Base-by-base conservation (phyloP, 306 rosid genomes). In the Begonia loranthoides region DNA sequence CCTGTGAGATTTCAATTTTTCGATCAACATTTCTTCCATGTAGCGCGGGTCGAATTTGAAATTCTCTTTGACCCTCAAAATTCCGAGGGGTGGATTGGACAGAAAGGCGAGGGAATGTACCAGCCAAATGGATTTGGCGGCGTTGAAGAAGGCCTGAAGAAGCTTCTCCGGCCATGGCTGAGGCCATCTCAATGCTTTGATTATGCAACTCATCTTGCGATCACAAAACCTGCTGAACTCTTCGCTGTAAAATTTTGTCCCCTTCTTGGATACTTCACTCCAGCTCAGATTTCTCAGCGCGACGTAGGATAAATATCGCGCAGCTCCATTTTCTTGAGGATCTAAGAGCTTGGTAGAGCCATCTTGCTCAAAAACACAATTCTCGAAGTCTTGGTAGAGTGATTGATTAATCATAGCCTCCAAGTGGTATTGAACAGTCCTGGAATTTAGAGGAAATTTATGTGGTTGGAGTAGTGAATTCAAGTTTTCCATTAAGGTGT, bases 221-320 rank as follows among this genome's bases (percentile, higher is more conserved):
- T 90, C 99, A 47, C 99, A 90, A 49, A 90, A 86, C 67, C 80
- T 83, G 57, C 99, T 90, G 54, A 90, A 74, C 10, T 86, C 99
- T 50, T 90, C 99, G 36, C 99, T 80, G 73, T 82, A 76, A 56
- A 72, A 86, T 55, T 83, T 90, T 1, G 99, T 83, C 10, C 99
- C 99, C 57, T 86, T 90, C 53, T 79, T 82, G 34, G 86, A 51
- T 9, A 90, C 95, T 62, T 90, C 99, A 41, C 76, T 90, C 99
- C 99, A 90, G 74, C 95, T 86, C 64, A 90, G 71, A 47, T 90
- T 90, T 52, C 95, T 63, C 0, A 90, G 77, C 0, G 92, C 80
- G 13, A 76, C 99, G 13, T 80, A 86, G 0, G 95, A 90, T 0
- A 92, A 69, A 70, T 86, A 90, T 44, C 79, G 79, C 0, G 76